These are phyloP conservation scores for Volvox reticuliferus DNA, from an alignment of 139 green algal genomes.

Conservation along the genomic window DNA sequence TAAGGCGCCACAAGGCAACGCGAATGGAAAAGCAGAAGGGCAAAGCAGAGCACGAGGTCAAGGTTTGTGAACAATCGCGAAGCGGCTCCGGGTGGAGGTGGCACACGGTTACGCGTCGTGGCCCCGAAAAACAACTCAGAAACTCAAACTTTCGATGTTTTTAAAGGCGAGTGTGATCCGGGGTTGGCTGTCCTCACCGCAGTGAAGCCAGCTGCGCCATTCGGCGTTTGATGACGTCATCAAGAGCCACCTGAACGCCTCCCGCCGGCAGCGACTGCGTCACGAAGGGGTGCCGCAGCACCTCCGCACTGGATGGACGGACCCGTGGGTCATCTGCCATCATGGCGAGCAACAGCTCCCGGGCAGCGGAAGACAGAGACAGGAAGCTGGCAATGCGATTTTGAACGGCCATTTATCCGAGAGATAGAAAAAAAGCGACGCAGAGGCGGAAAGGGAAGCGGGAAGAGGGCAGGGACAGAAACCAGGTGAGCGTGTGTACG, in stretches of 20 bases:
- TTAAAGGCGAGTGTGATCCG: not conserved
- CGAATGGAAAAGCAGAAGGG: no score
- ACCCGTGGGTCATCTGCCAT: conserved; percentile 48
- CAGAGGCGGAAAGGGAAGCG: no score
- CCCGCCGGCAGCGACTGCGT: not conserved
- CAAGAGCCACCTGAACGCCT: not conserved
- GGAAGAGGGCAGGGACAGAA: no score
- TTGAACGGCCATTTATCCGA: no score
- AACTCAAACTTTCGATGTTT: not conserved
- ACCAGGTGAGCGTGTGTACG: no score
- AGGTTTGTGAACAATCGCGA: not conserved
- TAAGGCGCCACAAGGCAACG: no score
- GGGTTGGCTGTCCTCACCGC: not conserved
- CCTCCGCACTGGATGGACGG: conserved; percentile 39
- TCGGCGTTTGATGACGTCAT: conserved; percentile 30
- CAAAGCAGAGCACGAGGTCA: not conserved
- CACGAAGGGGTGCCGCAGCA: conserved; percentile 48
- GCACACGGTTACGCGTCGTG: not conserved
- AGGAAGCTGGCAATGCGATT: conserved; percentile 14
- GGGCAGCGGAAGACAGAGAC: conserved; percentile 31
- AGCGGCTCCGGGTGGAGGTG: not conserved
- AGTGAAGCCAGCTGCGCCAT: conserved; percentile 36
- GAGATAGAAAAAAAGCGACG: no score
- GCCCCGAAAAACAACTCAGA: not conserved
- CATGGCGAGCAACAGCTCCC: conserved; percentile 58